Evolutionary conservation across 1,284 basidiomycete genomes (phyloP).

Genomic region (Cutaneotrichosporon sp.): DNA sequence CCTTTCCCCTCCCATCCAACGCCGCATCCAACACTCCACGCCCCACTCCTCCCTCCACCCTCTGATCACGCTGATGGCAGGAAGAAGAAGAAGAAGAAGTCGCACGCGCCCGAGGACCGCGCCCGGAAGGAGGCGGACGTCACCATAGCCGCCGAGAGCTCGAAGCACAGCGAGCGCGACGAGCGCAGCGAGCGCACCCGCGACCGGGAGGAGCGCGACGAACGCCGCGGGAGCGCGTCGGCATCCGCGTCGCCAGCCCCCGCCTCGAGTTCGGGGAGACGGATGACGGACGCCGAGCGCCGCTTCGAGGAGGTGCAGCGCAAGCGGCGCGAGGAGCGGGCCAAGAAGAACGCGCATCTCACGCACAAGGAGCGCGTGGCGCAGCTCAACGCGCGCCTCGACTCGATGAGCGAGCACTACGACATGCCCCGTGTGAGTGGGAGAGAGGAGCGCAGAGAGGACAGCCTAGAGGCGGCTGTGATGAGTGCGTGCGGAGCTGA

Average conservation of each 20-base stretch:
- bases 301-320: conserved; percentile 84
- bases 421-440: conserved; percentile 48
- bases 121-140: conserved; percentile 31
- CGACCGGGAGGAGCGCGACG: conserved; percentile 4
- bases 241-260: conserved; percentile 11
- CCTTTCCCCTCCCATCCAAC: neutral
- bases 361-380: conserved; percentile 95
- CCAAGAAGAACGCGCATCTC: conserved; percentile 76
- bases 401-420: conserved; percentile 61
- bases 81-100: conserved; percentile 71
- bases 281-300: conserved; percentile 85
- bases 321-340: conserved; percentile 74
- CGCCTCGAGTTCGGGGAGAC: conserved; percentile 33
- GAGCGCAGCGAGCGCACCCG: no score
- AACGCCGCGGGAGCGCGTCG: neutral
- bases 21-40: no score
- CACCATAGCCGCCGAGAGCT: conserved; percentile 42
- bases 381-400: conserved; percentile 87
- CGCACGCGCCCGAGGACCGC: conserved; percentile 57
- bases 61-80: conserved; percentile 1
- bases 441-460: neutral
- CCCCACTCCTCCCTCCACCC: no score
- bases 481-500: no score
- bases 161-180: no score
- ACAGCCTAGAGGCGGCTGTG: no score